Conservation (phyloP, 441 rosid species). For the Corymbia calophylla region DNA sequence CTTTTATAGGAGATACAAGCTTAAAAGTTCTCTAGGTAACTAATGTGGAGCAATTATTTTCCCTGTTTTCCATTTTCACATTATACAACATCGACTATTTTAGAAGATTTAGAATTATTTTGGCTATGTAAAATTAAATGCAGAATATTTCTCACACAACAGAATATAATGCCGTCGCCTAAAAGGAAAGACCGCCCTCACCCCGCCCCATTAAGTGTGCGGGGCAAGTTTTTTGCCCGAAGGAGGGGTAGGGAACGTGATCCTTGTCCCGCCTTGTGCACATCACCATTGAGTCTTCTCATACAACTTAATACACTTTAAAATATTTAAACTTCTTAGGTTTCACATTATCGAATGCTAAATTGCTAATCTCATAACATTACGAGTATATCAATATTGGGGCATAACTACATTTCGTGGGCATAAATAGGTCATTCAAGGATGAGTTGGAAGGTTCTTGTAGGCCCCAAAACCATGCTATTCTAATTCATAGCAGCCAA, state of each 20-base stretch:
- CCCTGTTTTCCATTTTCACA: neutral
- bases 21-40: too few species aligned
- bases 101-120: too few species aligned
- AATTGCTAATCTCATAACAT: neutral
- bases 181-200: neutral
- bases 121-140: neutral
- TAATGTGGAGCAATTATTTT: neutral
- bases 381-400: neutral
- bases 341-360: neutral
- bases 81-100: neutral
- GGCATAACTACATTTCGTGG: neutral
- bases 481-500: neutral
- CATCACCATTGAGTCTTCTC: neutral
- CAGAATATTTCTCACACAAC: neutral
- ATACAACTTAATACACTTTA: neutral
- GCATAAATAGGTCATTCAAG: neutral
- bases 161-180: neutral
- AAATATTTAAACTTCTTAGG: neutral
- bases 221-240: neutral
- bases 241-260: neutral
- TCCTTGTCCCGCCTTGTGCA: neutral
- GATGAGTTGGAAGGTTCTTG: neutral
- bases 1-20: too few species aligned
- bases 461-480: neutral
- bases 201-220: neutral